phyloP scores from a whole-genome alignment of 768 basidiomycete species.

The Lanmaoa rubissima region DNA sequence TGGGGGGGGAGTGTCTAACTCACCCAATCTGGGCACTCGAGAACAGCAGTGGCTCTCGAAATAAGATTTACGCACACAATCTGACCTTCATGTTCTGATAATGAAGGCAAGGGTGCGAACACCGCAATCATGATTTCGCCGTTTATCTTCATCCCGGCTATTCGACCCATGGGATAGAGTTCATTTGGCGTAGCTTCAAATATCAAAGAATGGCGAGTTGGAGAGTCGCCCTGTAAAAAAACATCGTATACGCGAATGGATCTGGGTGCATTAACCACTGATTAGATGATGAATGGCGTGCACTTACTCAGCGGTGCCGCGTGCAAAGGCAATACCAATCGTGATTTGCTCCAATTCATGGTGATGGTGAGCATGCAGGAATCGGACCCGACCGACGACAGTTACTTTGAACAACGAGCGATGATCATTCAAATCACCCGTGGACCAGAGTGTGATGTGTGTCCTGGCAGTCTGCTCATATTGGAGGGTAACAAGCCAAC shows the following conservation, averaged over 20 bases:
- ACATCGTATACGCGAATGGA: slow-evolving; percentile 27
- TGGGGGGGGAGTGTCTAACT: neutral
- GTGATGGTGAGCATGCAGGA: slow-evolving; percentile 34
- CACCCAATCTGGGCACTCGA: slow-evolving; percentile 21
- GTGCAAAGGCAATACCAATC: slow-evolving; percentile 21
- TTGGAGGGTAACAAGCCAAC: slow-evolving; percentile 48
- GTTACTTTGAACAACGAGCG: slow-evolving; percentile 31
- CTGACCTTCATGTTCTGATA: slow-evolving; percentile 1
- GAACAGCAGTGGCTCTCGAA: slow-evolving; percentile 8
- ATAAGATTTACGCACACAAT: slow-evolving; percentile 22
- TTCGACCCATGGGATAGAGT: slow-evolving; percentile 15
- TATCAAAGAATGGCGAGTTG: slow-evolving; percentile 3
- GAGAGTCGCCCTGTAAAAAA: slow-evolving; percentile 6
- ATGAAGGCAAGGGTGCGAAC: slow-evolving; percentile 8
- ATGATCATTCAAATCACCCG: slow-evolving; percentile 27
- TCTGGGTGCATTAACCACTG: slow-evolving; percentile 8
- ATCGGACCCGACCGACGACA: slow-evolving; percentile 32
- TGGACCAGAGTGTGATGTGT: slow-evolving; percentile 45
- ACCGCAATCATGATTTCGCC: slow-evolving; percentile 20
- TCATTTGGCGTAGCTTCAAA: slow-evolving; percentile 19
- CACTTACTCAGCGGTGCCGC: slow-evolving; percentile 19
- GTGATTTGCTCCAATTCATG: slow-evolving; percentile 17
- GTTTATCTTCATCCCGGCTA: slow-evolving; percentile 22
- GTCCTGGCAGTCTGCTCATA: slow-evolving; percentile 35
- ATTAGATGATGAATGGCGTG: neutral